phyloP scores from a whole-genome alignment of 345 rosid species.

The Adansonia digitata region DNA sequence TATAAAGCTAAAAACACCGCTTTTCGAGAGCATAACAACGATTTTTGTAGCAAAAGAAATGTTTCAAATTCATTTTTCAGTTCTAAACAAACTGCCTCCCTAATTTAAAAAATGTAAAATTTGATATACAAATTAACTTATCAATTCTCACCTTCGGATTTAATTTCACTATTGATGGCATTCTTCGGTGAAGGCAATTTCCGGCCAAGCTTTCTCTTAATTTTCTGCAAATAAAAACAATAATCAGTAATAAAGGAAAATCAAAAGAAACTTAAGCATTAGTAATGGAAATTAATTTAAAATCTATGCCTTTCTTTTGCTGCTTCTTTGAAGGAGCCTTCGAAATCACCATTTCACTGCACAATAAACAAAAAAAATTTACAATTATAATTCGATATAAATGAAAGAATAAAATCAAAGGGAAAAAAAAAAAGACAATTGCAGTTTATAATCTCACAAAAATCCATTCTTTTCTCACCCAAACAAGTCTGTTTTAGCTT shows the following conservation, averaged over 20 bases:
- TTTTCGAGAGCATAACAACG: background rate
- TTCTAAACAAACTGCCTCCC: background rate
- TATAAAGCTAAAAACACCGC: background rate
- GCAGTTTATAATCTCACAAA: too few relatives aligned
- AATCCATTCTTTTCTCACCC: too few relatives aligned
- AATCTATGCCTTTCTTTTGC: constrained; percentile 76
- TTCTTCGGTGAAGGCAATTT: constrained; percentile 85
- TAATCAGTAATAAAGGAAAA: background rate
- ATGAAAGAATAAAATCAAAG: too few relatives aligned
- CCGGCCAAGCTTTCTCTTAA: constrained; percentile 81
- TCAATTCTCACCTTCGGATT: constrained; percentile 56
- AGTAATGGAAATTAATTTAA: constrained; percentile 40
- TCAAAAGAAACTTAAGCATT: too few relatives aligned
- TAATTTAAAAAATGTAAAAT: background rate
- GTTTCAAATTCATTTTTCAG: background rate
- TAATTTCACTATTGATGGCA: constrained; percentile 79
- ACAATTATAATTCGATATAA: too few relatives aligned
- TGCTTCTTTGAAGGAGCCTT: constrained; percentile 75
- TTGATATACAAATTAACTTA: background rate
- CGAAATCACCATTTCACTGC: constrained; percentile 44
- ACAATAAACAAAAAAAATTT: background rate
- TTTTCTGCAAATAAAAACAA: constrained; percentile 60
- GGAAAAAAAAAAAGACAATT: too few relatives aligned
- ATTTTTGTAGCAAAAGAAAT: background rate
- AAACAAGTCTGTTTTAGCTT: too few relatives aligned